These are phyloP conservation scores for Kodamaea lidongshanica DNA, from an alignment of 805 yeast species.

Conservation along the genomic window DNA sequence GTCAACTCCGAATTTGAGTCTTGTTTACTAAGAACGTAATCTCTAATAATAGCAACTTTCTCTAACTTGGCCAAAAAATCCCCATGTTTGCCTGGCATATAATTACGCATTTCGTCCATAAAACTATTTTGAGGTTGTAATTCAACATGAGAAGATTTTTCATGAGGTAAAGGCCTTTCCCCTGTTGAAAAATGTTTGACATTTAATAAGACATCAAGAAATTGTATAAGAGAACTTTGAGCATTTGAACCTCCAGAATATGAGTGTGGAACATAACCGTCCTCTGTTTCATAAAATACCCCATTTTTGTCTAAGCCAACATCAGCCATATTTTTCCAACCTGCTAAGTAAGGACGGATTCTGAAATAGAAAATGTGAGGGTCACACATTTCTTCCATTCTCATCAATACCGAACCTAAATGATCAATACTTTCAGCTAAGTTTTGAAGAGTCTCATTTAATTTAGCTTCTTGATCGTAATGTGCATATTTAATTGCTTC, in stretches of 20 bases:
- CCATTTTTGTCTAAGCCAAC: constrained; percentile 72
- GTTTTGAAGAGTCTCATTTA: constrained; percentile 46
- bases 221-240: constrained; percentile 84
- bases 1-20: constrained; percentile 48
- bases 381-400: constrained; percentile 90
- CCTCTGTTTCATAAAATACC: constrained; percentile 66
- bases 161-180: constrained; percentile 31
- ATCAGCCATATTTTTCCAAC: constrained; percentile 88
- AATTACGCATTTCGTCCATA: constrained; percentile 75
- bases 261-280: constrained; percentile 33
- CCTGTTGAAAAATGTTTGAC: constrained; percentile 81
- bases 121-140: constrained; percentile 45
- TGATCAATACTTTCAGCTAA: constrained; percentile 72
- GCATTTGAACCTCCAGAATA: constrained; percentile 93
- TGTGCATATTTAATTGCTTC: constrained; percentile 57
- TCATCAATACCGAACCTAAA: constrained; percentile 65
- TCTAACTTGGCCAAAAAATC: constrained; percentile 62
- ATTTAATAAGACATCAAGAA: constrained; percentile 68
- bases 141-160: no score
- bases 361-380: constrained; percentile 87
- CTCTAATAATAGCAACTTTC: constrained; percentile 52
- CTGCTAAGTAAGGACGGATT: constrained; percentile 85
- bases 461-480: constrained; percentile 34
- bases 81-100: constrained; percentile 87
- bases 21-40: constrained; percentile 47